phyloP scores from a whole-genome alignment of 805 yeast species.

The Yamadazyma takamatsuzukensis region DNA sequence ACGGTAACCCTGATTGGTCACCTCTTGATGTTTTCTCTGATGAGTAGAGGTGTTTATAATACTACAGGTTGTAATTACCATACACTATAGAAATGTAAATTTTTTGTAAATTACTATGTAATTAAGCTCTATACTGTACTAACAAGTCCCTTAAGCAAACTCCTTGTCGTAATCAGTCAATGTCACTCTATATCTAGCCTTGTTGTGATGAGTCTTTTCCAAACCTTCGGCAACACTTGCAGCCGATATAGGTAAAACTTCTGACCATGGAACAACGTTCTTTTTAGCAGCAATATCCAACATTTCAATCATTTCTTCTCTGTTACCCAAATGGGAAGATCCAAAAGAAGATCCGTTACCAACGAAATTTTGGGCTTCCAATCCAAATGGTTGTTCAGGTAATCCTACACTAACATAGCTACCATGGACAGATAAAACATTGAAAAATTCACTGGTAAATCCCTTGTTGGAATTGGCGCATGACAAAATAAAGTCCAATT shows the following conservation, averaged over 20 bases:
- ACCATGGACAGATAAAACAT: constrained; percentile 54
- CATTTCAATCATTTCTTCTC: constrained; percentile 63
- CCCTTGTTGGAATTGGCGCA: constrained; percentile 38
- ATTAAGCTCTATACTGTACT: background rate
- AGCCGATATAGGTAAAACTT: constrained; percentile 51
- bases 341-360: constrained; percentile 49
- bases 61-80: too few species aligned
- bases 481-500: constrained; percentile 45
- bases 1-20: constrained; percentile 31
- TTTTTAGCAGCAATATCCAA: constrained; percentile 60
- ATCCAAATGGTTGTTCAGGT: constrained; percentile 46
- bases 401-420: constrained; percentile 64
- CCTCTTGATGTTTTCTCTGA: constrained; percentile 5
- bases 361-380: constrained; percentile 52
- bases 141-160: constrained; percentile 21
- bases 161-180: constrained; percentile 53
- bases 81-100: background rate
- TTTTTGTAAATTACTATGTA: background rate
- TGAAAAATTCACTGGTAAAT: constrained; percentile 26
- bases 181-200: constrained; percentile 63
- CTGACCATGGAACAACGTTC: constrained; percentile 60
- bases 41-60: too few species aligned
- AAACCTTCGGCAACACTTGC: constrained; percentile 53
- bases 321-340: constrained; percentile 59
- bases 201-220: constrained; percentile 50